Percentiles rank a stretch among this genome's conserved stretches.
These are phyloP conservation scores for Eucalyptus cloeziana DNA, from an alignment of 345 rosid genomes.

Conservation along the genomic window DNA sequence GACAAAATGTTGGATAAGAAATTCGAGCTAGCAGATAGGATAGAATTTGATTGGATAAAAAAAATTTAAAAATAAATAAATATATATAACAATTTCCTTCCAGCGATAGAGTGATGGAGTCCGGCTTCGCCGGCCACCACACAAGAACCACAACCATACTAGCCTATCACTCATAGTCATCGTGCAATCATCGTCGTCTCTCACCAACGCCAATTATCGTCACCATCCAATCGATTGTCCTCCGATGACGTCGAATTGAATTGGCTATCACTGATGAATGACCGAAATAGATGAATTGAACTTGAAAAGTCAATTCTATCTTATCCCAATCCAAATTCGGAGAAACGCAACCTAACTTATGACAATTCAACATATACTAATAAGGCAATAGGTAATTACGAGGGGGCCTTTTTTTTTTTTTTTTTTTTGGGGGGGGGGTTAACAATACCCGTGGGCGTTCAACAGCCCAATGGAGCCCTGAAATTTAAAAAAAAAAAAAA, in stretches of 20 bases:
- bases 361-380: neutral
- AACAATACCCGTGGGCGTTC: neutral
- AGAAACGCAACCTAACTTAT: neutral
- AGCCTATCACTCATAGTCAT: neutral
- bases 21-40: rapidly evolving
- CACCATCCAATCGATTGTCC: neutral
- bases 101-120: neutral
- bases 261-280: neutral
- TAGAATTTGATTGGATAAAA: neutral
- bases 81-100: too few relatives aligned
- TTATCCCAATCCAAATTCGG: too few relatives aligned
- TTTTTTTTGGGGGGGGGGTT: rapidly evolving
- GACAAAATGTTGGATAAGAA: neutral
- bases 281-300: neutral
- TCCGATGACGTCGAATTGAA: too few relatives aligned
- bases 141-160: neutral
- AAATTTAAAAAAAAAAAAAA: too few relatives aligned
- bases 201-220: neutral
- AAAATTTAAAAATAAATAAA: too few relatives aligned
- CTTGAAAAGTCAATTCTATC: neutral
- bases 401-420: neutral
- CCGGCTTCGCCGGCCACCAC: rapidly evolving
- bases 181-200: neutral
- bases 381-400: neutral
- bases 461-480: neutral